Evolutionary conservation across 2,329 filamentous ascomycete species (phyloP).

Genomic region (Cadophora luteo-olivacea): DNA sequence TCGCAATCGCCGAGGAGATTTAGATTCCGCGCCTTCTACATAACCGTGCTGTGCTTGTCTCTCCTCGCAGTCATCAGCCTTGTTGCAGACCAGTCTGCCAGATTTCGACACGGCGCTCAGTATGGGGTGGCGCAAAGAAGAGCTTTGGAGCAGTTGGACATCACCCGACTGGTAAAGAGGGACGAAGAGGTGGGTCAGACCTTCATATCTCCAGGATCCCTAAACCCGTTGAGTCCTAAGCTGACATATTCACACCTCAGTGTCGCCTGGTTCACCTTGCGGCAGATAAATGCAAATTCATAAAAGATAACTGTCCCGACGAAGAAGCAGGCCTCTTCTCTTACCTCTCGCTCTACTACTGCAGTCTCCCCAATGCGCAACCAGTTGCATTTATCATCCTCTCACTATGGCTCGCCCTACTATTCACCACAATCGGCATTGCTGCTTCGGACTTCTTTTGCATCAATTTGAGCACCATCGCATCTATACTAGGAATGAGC

Average conservation of each 20-base stretch:
- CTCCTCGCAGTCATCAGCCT: conserved; percentile 41
- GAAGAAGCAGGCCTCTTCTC: conserved; percentile 90
- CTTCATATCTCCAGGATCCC: neutral
- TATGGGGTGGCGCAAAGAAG: conserved; percentile 40
- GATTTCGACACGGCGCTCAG: conserved; percentile 39
- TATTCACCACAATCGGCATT: conserved; percentile 97
- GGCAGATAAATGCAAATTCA: conserved; percentile 84
- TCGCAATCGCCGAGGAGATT: conserved; percentile 33
- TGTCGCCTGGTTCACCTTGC: conserved; percentile 82
- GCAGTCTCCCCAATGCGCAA: conserved; percentile 70
- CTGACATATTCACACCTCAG: conserved; percentile 46
- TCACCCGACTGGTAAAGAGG: conserved; percentile 38
- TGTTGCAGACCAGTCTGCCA: conserved; percentile 41
- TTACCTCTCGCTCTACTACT: conserved; percentile 93
- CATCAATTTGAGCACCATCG: conserved; percentile 93
- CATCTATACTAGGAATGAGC: conserved; percentile 86
- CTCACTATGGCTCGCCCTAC: conserved; percentile 81
- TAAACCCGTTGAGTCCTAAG: neutral
- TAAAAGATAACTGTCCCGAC: conserved; percentile 80
- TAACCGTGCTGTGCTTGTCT: conserved; percentile 43
- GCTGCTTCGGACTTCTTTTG: conserved; percentile 99
- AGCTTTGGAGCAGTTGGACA: conserved; percentile 38
- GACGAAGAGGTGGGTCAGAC: conserved; percentile 43
- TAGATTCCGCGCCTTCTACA: conserved; percentile 44
- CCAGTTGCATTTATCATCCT: conserved; percentile 82